A percentile compares a stretch with the other conserved stretches of the same genome.
Conservation (phyloP, 140 eudicot genomes). For the Anethum foeniculum region DNA sequence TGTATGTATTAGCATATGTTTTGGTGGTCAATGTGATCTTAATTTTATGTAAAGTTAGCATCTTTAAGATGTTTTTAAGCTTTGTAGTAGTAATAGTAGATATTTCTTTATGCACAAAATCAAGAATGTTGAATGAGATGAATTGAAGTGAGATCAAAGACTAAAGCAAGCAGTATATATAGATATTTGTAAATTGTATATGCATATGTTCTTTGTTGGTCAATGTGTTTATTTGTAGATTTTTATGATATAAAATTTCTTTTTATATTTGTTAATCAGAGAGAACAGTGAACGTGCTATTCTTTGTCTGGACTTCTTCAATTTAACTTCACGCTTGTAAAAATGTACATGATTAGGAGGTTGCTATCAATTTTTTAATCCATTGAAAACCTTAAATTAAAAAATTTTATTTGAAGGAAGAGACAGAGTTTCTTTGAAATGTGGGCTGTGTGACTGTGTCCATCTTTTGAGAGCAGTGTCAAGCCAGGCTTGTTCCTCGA, state of each 20-base stretch:
- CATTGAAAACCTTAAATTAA: slow-evolving; percentile 1
- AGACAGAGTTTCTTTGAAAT: slow-evolving; percentile 31
- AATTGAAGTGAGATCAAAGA: background rate
- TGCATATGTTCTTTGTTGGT: slow-evolving; percentile 34
- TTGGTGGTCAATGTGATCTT: slow-evolving; percentile 37
- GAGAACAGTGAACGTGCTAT: slow-evolving; percentile 48
- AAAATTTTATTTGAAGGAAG: background rate
- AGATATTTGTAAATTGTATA: background rate
- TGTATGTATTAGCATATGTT: slow-evolving; percentile 7
- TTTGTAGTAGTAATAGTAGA: background rate
- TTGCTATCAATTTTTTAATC: slow-evolving; percentile 9
- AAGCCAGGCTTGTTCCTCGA: slow-evolving; percentile 61
- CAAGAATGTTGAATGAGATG: background rate
- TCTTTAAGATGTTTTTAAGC: background rate
- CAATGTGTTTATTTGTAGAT: slow-evolving; percentile 28
- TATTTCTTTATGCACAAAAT: background rate
- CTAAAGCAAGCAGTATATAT: background rate
- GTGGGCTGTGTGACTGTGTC: slow-evolving; percentile 35
- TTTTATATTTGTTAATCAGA: slow-evolving; percentile 6
- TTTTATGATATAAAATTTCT: background rate
- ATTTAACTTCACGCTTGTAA: slow-evolving; percentile 43
- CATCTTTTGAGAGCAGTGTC: slow-evolving; percentile 75
- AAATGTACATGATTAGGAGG: slow-evolving; percentile 27
- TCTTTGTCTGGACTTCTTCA: slow-evolving; percentile 44
- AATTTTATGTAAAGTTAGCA: background rate